Evolutionary conservation across 1,284 basidiomycete species (phyloP), one percentile per base, ranked within the genome.

Genomic region (Tremellales sp.): DNA sequence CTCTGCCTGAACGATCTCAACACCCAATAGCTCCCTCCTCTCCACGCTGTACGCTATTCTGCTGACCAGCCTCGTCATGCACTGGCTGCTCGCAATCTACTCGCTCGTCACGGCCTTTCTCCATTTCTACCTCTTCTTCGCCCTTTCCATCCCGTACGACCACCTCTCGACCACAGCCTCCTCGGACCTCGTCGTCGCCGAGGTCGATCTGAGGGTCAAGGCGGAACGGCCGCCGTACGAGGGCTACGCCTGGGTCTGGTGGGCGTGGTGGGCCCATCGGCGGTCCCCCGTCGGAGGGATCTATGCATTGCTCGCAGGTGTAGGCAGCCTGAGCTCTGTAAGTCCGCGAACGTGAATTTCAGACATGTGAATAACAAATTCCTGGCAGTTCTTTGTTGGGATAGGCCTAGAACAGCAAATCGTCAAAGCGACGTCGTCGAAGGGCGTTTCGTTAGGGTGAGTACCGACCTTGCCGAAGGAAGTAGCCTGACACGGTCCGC

Each of bases 231-330:
- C 51, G 9, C 60, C 61, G 2, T 58, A 51, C 40, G 55, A 61
- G 19, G 50, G 53, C 14, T 58, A 60, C 40, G 29, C 29, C 7
- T 65, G 63, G 65, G 58, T 65, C 7, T 67, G 65, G 65, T 67
- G 65, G 65, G 56, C 54, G 48, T 65, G 63, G 63, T 67, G 61
- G 61, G 65, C 37, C 18, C 60, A 63, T 47, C 25, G 57, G 16
- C 40, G 60, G 34, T 39, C 51, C 5, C 65, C 65, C 6, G 36
- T 61, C 9, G 58, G 55, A 5, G 34, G 43, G 27, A 25, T 53
- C 12, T 60, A 53, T 36, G 54, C 21, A 14, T 1, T 48, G 9
- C 5, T 57, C 16, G 36, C 45, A 2, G 55, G 51, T 4, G 37
- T 50, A 25, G 13, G 18, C 9, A 10, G 22, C 5, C 37, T 39